Evolutionary conservation across 2,329 filamentous ascomycete species (phyloP).

Genomic region (Calonectria hongkongensis): DNA sequence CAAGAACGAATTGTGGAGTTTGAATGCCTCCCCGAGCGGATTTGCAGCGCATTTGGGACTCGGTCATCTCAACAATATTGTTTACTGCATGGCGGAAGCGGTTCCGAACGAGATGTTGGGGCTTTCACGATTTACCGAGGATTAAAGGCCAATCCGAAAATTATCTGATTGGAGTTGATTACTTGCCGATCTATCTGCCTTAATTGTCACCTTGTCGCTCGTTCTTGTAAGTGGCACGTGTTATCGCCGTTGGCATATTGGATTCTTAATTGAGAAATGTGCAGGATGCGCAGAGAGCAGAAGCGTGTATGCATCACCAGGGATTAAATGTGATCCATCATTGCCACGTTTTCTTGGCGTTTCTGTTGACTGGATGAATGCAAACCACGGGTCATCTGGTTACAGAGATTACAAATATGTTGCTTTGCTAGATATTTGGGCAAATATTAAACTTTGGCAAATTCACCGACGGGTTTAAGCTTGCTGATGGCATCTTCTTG

Average conservation of each 20-base stretch:
- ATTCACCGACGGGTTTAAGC: constrained; percentile 5
- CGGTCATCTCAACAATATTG: not conserved
- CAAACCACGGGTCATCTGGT: not conserved
- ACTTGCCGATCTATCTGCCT: not conserved
- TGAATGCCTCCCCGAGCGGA: not conserved
- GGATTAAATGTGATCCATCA: not conserved
- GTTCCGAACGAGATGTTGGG: not conserved
- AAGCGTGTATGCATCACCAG: not conserved
- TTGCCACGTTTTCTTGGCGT: not conserved
- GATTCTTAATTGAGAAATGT: not conserved
- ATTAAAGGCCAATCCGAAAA: not conserved
- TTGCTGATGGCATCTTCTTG: not conserved
- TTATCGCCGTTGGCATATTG: not conserved
- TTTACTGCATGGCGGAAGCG: not conserved
- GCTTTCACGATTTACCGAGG: not conserved
- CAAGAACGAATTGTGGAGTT: not conserved
- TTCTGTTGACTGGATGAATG: not conserved
- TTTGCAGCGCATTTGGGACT: not conserved
- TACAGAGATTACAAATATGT: too few relatives aligned
- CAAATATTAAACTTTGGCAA: not conserved
- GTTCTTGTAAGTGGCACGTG: not conserved
- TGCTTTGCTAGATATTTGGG: not conserved
- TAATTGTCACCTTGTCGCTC: too few relatives aligned
- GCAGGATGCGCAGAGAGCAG: not conserved
- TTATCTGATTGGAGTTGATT: too few relatives aligned